phyloP scores from a whole-genome alignment of 768 basidiomycete genomes.

The Mycena rosella region DNA sequence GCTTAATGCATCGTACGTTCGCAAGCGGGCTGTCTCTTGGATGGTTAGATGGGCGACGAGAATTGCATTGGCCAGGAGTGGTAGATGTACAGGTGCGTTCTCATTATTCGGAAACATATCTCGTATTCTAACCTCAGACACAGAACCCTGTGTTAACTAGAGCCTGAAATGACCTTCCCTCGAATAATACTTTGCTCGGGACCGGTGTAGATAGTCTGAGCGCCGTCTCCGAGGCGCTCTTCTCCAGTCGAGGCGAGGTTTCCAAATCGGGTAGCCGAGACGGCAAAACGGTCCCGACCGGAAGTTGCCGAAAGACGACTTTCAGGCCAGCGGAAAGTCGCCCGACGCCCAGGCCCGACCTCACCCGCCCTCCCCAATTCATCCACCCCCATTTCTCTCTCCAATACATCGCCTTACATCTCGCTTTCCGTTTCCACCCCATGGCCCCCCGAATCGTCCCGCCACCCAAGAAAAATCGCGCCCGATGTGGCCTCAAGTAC shows the following conservation, averaged over 20 bases:
- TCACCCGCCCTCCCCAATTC: background rate
- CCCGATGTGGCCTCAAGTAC: conserved; percentile 35
- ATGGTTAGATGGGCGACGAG: no score
- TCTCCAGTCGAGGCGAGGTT: background rate
- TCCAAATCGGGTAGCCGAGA: conserved; percentile 1
- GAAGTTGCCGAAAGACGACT: conserved; percentile 1
- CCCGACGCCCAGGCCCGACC: conserved; percentile 20
- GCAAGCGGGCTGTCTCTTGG: no score
- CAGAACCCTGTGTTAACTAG: background rate
- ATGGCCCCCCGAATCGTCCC: conserved; percentile 33
- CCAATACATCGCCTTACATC: background rate
- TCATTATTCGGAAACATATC: no score
- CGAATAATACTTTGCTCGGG: background rate
- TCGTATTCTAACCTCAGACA: background rate
- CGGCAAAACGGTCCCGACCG: conserved; percentile 7
- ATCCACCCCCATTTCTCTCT: conserved; percentile 1
- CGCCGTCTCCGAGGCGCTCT: no score
- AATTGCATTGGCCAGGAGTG: no score
- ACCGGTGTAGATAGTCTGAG: background rate
- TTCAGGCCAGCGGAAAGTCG: background rate
- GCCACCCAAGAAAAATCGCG: conserved; percentile 37
- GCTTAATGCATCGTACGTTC: no score
- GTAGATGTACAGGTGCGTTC: no score
- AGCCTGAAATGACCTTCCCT: background rate
- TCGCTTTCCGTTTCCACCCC: background rate